These are phyloP conservation scores for Pyrenochaeta sp. DNA, from an alignment of 2,329 filamentous ascomycete genomes.

Conservation along the genomic window DNA sequence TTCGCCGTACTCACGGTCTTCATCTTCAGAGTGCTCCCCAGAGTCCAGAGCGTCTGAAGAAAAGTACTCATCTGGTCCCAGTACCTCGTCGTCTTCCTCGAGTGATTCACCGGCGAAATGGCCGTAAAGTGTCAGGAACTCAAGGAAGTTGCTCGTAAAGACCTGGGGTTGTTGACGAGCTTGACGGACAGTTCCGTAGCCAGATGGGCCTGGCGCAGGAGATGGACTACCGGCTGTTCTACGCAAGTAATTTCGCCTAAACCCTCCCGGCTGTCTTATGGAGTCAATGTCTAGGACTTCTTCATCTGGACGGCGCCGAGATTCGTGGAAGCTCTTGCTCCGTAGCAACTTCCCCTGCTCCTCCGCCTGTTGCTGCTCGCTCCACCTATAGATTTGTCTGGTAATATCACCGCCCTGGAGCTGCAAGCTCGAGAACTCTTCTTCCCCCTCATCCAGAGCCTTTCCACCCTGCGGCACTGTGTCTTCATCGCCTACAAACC, in stretches of 20 bases:
- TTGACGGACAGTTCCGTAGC: constrained; percentile 47
- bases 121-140: constrained; percentile 93
- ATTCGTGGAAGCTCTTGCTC: constrained; percentile 86
- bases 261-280: constrained; percentile 93
- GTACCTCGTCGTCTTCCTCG: constrained; percentile 92
- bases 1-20: constrained; percentile 83
- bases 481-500: constrained; percentile 35
- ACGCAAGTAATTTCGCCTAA: constrained; percentile 87
- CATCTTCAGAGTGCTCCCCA: constrained; percentile 60
- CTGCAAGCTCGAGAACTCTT: constrained; percentile 92
- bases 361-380: constrained; percentile 82
- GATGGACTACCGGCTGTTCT: constrained; percentile 74
- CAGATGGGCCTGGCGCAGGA: constrained; percentile 55
- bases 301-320: constrained; percentile 79
- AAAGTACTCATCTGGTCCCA: constrained; percentile 91
- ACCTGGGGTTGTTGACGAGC: constrained; percentile 35
- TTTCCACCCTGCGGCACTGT: constrained; percentile 54
- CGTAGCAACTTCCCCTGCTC: constrained; percentile 70
- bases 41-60: constrained; percentile 75
- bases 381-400: constrained; percentile 94
- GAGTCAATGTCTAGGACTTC: constrained; percentile 85
- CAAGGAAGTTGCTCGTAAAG: constrained; percentile 91
- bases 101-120: constrained; percentile 98
- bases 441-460: constrained; percentile 52
- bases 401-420: constrained; percentile 96